phyloP scores from a whole-genome alignment of 768 basidiomycete species.

The Termitomyces sp. region DNA sequence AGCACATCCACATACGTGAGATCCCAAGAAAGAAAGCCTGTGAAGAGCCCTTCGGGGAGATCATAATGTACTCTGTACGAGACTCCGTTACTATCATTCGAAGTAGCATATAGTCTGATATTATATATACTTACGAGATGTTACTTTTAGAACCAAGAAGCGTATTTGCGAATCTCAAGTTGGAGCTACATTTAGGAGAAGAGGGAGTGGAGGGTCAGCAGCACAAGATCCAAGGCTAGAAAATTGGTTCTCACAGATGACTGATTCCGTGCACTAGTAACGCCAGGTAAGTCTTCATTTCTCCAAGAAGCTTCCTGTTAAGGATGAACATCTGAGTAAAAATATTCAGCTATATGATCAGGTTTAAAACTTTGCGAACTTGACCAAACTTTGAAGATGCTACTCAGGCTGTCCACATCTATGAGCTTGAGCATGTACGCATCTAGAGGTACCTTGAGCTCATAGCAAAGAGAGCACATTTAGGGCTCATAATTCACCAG shows the following conservation, averaged over 20 bases:
- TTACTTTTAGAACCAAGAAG: slow-evolving; percentile 11
- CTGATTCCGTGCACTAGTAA: slow-evolving; percentile 3
- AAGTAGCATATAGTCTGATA: background rate
- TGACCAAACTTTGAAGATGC: slow-evolving; percentile 4
- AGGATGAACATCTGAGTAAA: slow-evolving; percentile 9
- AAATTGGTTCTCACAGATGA: background rate
- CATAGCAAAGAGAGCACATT: background rate
- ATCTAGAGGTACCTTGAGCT: background rate
- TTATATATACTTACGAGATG: slow-evolving; percentile 6
- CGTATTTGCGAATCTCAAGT: slow-evolving; percentile 10
- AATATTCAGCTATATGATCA: background rate
- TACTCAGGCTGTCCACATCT: slow-evolving; percentile 7
- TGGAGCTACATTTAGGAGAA: slow-evolving; percentile 2
- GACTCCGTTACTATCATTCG: background rate
- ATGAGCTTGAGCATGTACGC: slow-evolving; percentile 11
- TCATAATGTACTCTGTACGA: slow-evolving; percentile 7
- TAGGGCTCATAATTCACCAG: background rate
- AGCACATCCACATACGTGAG: slow-evolving; percentile 4
- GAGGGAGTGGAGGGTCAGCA: background rate
- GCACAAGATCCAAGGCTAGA: too few species aligned
- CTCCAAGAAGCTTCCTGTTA: slow-evolving; percentile 6
- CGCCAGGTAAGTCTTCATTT: slow-evolving; percentile 6
- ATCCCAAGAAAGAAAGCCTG: slow-evolving; percentile 12
- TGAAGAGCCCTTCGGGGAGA: slow-evolving; percentile 2
- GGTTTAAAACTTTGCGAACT: background rate